Evolutionary conservation across 2,329 filamentous ascomycete genomes (phyloP).

Genomic region (Penicillium sp.): DNA sequence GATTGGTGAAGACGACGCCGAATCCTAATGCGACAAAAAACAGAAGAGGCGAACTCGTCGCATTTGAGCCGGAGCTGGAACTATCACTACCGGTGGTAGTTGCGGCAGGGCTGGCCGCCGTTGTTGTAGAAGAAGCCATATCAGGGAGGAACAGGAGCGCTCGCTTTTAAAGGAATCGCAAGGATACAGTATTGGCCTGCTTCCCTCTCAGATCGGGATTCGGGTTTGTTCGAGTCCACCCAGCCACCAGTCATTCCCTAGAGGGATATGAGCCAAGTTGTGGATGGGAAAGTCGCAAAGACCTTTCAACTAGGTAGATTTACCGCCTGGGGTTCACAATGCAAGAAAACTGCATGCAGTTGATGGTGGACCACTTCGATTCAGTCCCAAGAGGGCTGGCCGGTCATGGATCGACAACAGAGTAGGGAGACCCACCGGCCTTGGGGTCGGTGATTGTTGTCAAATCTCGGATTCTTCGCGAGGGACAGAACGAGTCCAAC

Average conservation of each 20-base stretch:
- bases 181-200: constrained; percentile 1
- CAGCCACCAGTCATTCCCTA: constrained; percentile 14
- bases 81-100: constrained; percentile 35
- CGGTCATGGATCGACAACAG: constrained; percentile 16
- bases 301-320: constrained; percentile 3
- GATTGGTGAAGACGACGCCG: constrained; percentile 96
- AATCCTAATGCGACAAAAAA: constrained; percentile 98
- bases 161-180: not conserved
- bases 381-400: constrained; percentile 2
- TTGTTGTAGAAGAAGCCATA: constrained; percentile 40
- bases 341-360: constrained; percentile 15
- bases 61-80: constrained; percentile 47
- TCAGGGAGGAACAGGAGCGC: constrained; percentile 5
- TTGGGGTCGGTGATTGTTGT: constrained; percentile 8
- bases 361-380: constrained; percentile 11
- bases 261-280: not conserved
- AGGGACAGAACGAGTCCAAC: constrained; percentile 5
- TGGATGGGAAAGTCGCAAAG: not conserved
- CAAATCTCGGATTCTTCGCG: constrained; percentile 9
- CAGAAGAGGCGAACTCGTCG: constrained; percentile 74
- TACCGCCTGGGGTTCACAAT: constrained; percentile 5
- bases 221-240: not conserved
- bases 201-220: not conserved
- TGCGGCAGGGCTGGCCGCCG: constrained; percentile 35
- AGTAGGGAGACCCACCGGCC: constrained; percentile 11